Evolutionary conservation across 495 filamentous ascomycete species (phyloP).

Genomic region (Lasiosphaeria ovina): DNA sequence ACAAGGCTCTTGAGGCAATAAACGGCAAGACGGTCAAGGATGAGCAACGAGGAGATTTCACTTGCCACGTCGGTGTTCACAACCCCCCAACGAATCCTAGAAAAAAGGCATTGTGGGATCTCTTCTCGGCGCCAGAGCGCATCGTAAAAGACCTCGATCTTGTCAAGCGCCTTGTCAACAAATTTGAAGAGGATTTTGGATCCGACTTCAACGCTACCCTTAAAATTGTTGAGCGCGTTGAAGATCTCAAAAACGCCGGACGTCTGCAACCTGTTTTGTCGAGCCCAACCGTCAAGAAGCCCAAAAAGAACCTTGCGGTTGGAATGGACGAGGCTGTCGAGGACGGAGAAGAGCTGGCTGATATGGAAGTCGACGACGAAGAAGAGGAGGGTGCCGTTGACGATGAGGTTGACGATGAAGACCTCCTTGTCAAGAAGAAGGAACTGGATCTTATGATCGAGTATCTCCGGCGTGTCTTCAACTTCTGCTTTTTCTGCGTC

Average conservation of each 20-base stretch:
- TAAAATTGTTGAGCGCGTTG: slow-evolving; percentile 83
- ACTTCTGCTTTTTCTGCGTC: slow-evolving; percentile 99
- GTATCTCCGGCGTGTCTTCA: slow-evolving; percentile 93
- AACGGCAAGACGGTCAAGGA: slow-evolving; percentile 97
- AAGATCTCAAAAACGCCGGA: slow-evolving; percentile 70
- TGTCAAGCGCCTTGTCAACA: slow-evolving; percentile 69
- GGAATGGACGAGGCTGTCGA: slow-evolving; percentile 69
- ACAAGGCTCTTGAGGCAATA: slow-evolving; percentile 85
- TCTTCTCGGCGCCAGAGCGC: slow-evolving; percentile 87
- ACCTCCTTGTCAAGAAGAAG: slow-evolving; percentile 91
- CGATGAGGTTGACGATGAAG: slow-evolving; percentile 85
- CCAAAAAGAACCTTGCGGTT: slow-evolving; percentile 53
- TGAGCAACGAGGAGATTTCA: slow-evolving; percentile 87
- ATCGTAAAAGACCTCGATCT: slow-evolving; percentile 82
- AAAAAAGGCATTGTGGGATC: slow-evolving; percentile 96
- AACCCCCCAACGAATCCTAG: slow-evolving; percentile 78
- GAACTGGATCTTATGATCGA: slow-evolving; percentile 93
- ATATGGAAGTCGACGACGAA: slow-evolving; percentile 64
- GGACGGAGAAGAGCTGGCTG: slow-evolving; percentile 67
- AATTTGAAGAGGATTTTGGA: slow-evolving; percentile 79
- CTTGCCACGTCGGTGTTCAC: slow-evolving; percentile 95
- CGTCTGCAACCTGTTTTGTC: slow-evolving; percentile 64
- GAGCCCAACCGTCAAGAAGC: slow-evolving; percentile 60
- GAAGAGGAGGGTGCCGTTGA: slow-evolving; percentile 73
- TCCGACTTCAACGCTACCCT: slow-evolving; percentile 65